Evolutionary conservation across 257 asterid species (phyloP), one percentile per base, ranked within the genome.

Genomic region (Nicotiana otophora): DNA sequence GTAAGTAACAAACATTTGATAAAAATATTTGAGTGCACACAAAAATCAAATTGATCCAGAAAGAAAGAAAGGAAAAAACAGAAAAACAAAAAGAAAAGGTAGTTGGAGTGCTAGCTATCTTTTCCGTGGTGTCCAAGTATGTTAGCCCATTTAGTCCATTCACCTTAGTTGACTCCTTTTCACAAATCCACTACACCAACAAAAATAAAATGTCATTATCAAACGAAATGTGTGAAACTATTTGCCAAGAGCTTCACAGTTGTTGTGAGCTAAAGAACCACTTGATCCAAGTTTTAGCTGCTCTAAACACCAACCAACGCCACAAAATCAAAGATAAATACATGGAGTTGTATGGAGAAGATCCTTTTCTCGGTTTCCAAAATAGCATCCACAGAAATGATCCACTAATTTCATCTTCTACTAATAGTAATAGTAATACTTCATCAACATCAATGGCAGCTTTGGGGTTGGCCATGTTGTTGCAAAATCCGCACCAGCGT

Each of bases 401-500:
- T 58, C 48, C 48, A 42, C 48, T 42, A 8, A 42, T 42, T 42
- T 42, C 48, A 42, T 42, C 10, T 36, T 36, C 46, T 36, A 36
- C 46, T 7, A 39, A 39, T 39, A 39, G 48, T 7, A 39, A 39
- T 7, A 39, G 10, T 39, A 39, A 39, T 54, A 20, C 77, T 15
- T 85, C 64, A 60, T 20, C 26, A 53, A 66, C 82, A 65, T 42
- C 69, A 70, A 67, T 48, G 46, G 69, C 84, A 11, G 66, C 33
- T 42, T 46, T 81, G 23, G 85, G 81, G 53, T 74, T 86, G 65
- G 78, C 88, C 51, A 64, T 69, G 82, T 31, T 90, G 87, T 86
- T 89, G 90, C 80, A 84, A 6, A 86, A 53, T 82, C 94, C 94
- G 1, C 88, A 85, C 83, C 93, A 93, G 85, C 89, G 92, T 3